Percentiles rank a stretch among this genome's conserved stretches.
These are phyloP conservation scores for Capsella bursapastoris DNA, from an alignment of 345 rosid species.

Conservation along the genomic window DNA sequence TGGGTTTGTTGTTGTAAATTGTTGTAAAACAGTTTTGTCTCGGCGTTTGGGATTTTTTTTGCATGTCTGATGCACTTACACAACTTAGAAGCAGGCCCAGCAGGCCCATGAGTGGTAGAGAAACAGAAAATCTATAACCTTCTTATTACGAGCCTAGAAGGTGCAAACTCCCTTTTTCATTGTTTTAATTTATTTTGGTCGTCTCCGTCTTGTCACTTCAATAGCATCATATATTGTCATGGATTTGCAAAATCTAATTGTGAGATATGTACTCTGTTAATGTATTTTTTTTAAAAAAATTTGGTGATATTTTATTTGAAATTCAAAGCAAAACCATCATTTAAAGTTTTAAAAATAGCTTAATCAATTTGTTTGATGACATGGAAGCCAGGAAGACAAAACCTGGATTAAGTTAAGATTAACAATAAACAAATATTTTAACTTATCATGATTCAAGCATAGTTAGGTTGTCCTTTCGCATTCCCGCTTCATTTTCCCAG, in stretches of 20 bases:
- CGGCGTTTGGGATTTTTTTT: conserved; percentile 13
- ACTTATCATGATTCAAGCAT: too few species aligned
- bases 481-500: conserved; percentile 39
- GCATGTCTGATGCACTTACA: neutral
- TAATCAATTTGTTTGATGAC: neutral
- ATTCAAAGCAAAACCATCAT: too few species aligned
- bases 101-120: neutral
- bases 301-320: neutral
- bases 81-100: neutral
- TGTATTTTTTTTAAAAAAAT: neutral
- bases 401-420: neutral
- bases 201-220: neutral
- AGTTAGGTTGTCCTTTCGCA: neutral
- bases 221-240: neutral
- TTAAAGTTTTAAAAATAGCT: neutral
- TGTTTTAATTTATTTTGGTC: neutral
- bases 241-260: neutral
- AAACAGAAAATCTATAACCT: neutral
- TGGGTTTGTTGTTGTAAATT: conserved; percentile 36
- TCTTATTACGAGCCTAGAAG: neutral
- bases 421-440: conserved; percentile 3
- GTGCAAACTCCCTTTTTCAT: neutral
- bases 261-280: neutral
- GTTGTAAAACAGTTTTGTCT: conserved; percentile 40
- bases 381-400: neutral